Evolutionary conservation across 805 yeast species (phyloP), one percentile per base, ranked within the genome.

Genomic region (Lipomyces spencermartinsiae): DNA sequence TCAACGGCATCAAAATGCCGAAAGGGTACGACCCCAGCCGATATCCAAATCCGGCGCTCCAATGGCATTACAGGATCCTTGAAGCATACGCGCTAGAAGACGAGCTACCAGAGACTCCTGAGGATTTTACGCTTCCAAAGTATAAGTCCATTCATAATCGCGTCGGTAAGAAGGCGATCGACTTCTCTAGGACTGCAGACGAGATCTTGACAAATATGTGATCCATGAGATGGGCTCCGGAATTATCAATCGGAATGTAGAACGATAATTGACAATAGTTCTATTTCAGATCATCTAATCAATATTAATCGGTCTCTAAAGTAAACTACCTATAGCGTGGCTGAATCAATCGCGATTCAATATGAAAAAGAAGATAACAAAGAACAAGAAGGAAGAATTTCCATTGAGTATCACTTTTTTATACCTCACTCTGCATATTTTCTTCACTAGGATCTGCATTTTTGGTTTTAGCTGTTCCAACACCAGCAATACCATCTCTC

Each of bases 71-170:
- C 77, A 84, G 85, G 66, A 78, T 87, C 0, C 76, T 92, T 22
- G 88, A 89, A 73, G 89, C 89, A 62, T 85, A 86, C 65, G 82
- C 91, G 19, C 78, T 92, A 60, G 93, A 90, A 73, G 81, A 82
- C 25, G 86, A 84, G 62, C 73, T 79, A n/a, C 78, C 80, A 2
- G 76, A 35, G 73, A 65, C 14, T 68, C 62, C 68, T 4, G 73
- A 56, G 35, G 72, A 43, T 29, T 74, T 68, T 7, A 69, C 73
- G 9, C 29, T 69, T 54, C 76, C 75, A 10, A 67, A 72, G 58
- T 74, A 72, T 55, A 67, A 64, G 29, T 67, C 71, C 14, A 74
- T 73, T 43, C 63, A 71, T 39, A 71, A 71, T 12, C 58, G 68
- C n/a, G 58, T 59, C 5, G 65, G 65, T 10, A 29, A 35, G 10